Evolutionary conservation across 2,329 filamentous ascomycete species (phyloP), one percentile per base, ranked within the genome.

Genomic region (Teratosphaeria zuluensis): DNA sequence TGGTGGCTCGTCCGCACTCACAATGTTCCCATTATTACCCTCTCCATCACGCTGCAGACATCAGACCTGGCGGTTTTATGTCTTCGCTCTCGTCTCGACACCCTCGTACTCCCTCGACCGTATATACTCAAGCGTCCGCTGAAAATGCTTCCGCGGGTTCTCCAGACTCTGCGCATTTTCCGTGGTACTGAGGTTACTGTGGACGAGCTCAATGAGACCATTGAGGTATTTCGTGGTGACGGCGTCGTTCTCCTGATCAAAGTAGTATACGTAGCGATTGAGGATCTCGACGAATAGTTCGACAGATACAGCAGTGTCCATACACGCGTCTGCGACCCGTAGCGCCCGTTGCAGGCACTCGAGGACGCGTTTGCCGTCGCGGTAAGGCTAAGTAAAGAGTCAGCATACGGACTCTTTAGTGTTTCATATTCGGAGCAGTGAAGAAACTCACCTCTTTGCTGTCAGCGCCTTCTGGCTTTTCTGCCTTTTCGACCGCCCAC

Each of bases 171-270:
- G 83, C 33, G 88, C 89, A 70, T 90, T 87, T 9, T 24, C 42
- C 19, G 60, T 56, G 58, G 88, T 91, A 64, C 87, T 87, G 33
- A 99, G 81, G 71, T 99, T 99, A 24, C 91, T 96, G 75, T 99
- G 92, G 70, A 99, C 97, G 63, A 99, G 84, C 76, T 99, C 94
- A 70, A 99, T 97, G 55, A 99, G 84, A 3, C 94, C 94, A 71
- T 99, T 99, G 63, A 99, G 83, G 73, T 97, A 99, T 76, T 97
- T 97, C 2, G 88, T 96, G 4, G 94, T 99, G 46, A 99, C 94
- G 65, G 92, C 92, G 76, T 99, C 94, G 75, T 99, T 99, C 72
- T 96, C 90, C 74, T 99, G 92, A 74, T 99, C 94, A 77, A 96
- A 99, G 78, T 97, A 99, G 75, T 99, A 99, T 56, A 97, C 92